Base-by-base conservation (phyloP, 1,284 basidiomycete genomes). In the Macrocybe sp. region DNA sequence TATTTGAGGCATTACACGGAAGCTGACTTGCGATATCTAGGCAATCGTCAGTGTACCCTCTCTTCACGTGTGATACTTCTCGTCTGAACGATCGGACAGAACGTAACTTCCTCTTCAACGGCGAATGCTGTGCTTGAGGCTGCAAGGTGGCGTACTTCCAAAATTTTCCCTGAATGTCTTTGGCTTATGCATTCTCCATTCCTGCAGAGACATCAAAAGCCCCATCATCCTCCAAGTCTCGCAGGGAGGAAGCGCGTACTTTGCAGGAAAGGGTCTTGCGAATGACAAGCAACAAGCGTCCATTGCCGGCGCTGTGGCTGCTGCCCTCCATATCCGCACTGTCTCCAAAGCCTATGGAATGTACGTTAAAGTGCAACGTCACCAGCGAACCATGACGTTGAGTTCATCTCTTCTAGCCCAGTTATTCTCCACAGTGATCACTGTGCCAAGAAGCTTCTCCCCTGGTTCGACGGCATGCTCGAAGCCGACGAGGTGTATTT, bases 381-480 rank as follows among this genome's bases (percentile, higher is more conserved):
- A 41, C 48, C 38, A 14, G 39, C 1, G 34, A 12, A 28, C 31
- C 10, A 14, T 6, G 33, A 22, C 12, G 34, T 38, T 44, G 40
- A 37, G 7, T 14, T 41, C 47, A 48, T 47, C 38, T 37, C 48
- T 52, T 50, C 2, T 55, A 92, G 89, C 54, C 97, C 97, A 59
- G 97, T 99, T 62, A 82, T 99, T 55, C 78, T 99, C 65, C 97
- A 99, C 85, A 92, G 92, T 55, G 97, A 99, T 73, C 97, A 99
- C 77, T 99, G 97, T 66, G 97, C 97, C 43, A 79, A 97, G 68
- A 99, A 99, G 74, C 92, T 99, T 56, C 85, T 99, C 51, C 95
- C 89, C 10, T 99, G 97, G 97, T 97, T 98, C 73, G 97, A 99
- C 67, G 96, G 93, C 55, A 98, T 99, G 97, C 91, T 99, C 67